phyloP scores from a whole-genome alignment of 2,329 filamentous ascomycete genomes.

The Trichocomaceae sp. region DNA sequence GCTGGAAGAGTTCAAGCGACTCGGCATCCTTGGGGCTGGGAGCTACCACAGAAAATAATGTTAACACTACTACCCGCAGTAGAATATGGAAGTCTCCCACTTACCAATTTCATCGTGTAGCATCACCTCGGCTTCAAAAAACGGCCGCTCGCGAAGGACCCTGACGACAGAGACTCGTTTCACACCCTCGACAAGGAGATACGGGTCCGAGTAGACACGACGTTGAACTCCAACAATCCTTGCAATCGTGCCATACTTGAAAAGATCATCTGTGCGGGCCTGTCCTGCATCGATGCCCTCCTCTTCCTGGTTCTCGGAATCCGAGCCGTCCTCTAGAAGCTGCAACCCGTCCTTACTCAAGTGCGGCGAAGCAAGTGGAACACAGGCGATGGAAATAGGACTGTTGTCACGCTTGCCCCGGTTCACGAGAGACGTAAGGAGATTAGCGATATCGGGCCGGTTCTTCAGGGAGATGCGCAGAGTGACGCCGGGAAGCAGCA shows the following conservation, averaged over 20 bases:
- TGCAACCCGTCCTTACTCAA: constrained; percentile 69
- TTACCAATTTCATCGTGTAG: constrained; percentile 64
- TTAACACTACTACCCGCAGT: background rate
- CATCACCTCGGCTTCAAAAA: constrained; percentile 74
- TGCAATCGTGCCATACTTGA: constrained; percentile 72
- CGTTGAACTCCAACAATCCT: constrained; percentile 75
- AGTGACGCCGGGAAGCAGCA: constrained; percentile 79
- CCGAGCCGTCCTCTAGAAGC: constrained; percentile 59
- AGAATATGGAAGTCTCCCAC: constrained; percentile 16
- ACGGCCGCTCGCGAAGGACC: constrained; percentile 70
- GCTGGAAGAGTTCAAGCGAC: constrained; percentile 64
- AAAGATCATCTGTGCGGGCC: constrained; percentile 66
- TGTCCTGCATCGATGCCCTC: constrained; percentile 52
- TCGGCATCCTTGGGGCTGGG: constrained; percentile 52
- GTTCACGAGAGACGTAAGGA: constrained; percentile 79
- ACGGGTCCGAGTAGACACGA: constrained; percentile 66
- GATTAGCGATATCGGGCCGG: constrained; percentile 79
- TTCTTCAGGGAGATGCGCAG: constrained; percentile 76
- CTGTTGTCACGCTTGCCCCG: constrained; percentile 61
- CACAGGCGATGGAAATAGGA: constrained; percentile 74
- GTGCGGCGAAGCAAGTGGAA: constrained; percentile 72
- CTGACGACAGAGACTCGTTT: constrained; percentile 69
- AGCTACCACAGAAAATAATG: constrained; percentile 19
- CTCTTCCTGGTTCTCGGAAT: constrained; percentile 37
- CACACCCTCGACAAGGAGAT: constrained; percentile 78